Percentiles rank a stretch among this genome's conserved stretches.
Evolutionary conservation across 441 rosid species (phyloP).

Genomic region (Lagerstroemia fauriei): DNA sequence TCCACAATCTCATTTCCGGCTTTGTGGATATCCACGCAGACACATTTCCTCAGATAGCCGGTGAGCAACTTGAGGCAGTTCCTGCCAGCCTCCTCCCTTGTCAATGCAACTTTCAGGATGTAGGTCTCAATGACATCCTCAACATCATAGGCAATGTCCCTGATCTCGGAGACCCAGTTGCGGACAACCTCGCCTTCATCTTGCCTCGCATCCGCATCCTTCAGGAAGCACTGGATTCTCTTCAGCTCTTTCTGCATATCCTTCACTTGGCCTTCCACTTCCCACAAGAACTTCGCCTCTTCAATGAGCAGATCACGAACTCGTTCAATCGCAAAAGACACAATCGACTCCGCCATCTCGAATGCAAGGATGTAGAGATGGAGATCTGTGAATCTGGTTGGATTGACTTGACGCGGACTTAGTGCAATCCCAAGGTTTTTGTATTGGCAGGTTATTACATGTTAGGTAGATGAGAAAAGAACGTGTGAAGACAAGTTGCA

Average conservation of each 20-base stretch:
- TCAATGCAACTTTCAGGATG: constrained; percentile 3
- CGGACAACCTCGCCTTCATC: constrained; percentile 5
- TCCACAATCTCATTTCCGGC: constrained; percentile 3
- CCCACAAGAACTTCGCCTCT: constrained; percentile 9
- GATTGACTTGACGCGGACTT: neutral
- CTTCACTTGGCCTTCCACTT: constrained; percentile 13
- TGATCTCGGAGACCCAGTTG: constrained; percentile 22
- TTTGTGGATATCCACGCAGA: neutral
- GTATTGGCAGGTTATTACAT: neutral
- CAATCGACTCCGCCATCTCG: constrained; percentile 24
- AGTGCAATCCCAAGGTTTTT: neutral
- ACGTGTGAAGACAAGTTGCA: too few relatives aligned
- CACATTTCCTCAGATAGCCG: neutral
- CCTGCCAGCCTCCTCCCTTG: neutral
- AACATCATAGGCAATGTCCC: constrained; percentile 25
- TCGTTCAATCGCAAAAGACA: constrained; percentile 16
- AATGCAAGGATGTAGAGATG: neutral
- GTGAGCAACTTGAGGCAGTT: neutral
- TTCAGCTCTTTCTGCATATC: constrained; percentile 26
- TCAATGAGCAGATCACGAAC: constrained; percentile 18
- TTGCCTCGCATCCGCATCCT: constrained; percentile 26
- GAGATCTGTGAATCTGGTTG: neutral
- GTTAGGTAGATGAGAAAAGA: too few relatives aligned
- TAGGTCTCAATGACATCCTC: constrained; percentile 23
- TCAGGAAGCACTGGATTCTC: constrained; percentile 25